phyloP scores from a whole-genome alignment of 768 basidiomycete species.

The Lentinula raphanica region DNA sequence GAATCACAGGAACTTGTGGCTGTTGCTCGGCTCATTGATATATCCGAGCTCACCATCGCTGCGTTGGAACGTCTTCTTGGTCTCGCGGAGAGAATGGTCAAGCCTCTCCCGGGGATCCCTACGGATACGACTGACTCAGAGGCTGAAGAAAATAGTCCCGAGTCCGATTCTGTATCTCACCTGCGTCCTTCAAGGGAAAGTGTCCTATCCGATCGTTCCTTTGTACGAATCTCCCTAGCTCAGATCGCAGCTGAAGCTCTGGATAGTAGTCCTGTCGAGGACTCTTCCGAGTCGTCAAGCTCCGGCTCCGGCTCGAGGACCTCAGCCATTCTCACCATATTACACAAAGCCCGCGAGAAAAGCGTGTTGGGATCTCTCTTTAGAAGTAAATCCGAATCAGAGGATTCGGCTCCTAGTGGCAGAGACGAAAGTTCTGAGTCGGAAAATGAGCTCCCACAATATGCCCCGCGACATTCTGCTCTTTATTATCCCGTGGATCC shows the following conservation, averaged over 20 bases:
- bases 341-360: background rate
- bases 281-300: background rate
- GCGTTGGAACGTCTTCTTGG: background rate
- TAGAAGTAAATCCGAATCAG: background rate
- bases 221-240: background rate
- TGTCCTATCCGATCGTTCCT: background rate
- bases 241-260: background rate
- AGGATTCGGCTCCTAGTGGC: too few species aligned
- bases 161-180: background rate
- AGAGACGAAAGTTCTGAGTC: too few species aligned
- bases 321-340: background rate
- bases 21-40: background rate
- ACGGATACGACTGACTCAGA: background rate
- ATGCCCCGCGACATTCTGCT: conserved; percentile 22
- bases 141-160: background rate
- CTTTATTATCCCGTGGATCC: conserved; percentile 23
- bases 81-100: background rate
- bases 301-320: background rate
- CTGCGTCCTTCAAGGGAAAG: background rate
- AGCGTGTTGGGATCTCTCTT: background rate
- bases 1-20: background rate
- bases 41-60: background rate
- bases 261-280: background rate
- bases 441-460: conserved; percentile 5
- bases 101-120: background rate